Conservation (phyloP, 2,329 filamentous ascomycete genomes). For the Claviceps sp. region DNA sequence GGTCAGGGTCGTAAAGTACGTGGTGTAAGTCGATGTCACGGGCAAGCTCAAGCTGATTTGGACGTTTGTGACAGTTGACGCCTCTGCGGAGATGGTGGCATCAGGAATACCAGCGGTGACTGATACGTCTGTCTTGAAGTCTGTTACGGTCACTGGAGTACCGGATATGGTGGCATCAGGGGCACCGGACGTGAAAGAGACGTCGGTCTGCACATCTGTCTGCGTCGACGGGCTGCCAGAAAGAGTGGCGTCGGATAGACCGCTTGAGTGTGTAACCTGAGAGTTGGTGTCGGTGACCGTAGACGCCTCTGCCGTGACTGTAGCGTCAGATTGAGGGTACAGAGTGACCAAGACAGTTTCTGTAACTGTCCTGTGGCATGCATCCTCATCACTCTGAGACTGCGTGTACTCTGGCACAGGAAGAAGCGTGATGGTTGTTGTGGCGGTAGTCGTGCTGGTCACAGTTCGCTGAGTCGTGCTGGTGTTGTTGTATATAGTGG, state of each 20-base stretch:
- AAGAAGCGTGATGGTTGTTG: conserved; percentile 11
- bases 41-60: conserved; percentile 13
- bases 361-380: conserved; percentile 4
- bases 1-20: conserved; percentile 14
- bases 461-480: conserved; percentile 2
- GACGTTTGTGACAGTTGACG: conserved; percentile 18
- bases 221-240: conserved; percentile 13
- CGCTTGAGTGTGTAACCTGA: conserved; percentile 11
- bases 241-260: conserved; percentile 15
- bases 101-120: conserved; percentile 18
- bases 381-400: conserved; percentile 9
- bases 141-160: conserved; percentile 17
- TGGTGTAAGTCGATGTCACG: conserved; percentile 7
- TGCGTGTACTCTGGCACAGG: conserved; percentile 13
- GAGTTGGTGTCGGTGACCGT: conserved; percentile 15
- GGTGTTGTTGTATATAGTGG: conserved; percentile 19
- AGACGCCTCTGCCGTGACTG: conserved; percentile 12
- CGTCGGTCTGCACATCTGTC: conserved; percentile 11
- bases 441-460: conserved; percentile 12
- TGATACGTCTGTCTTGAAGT: conserved; percentile 15
- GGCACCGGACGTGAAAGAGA: conserved; percentile 12
- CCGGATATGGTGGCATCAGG: conserved; percentile 17
- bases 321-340: conserved; percentile 11
- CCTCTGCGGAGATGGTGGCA: conserved; percentile 18
- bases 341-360: conserved; percentile 6